Percentiles rank a stretch among this genome's conserved stretches.
Conservation (phyloP, 2,329 filamentous ascomycete species). For the Lithohypha guttulata region DNA sequence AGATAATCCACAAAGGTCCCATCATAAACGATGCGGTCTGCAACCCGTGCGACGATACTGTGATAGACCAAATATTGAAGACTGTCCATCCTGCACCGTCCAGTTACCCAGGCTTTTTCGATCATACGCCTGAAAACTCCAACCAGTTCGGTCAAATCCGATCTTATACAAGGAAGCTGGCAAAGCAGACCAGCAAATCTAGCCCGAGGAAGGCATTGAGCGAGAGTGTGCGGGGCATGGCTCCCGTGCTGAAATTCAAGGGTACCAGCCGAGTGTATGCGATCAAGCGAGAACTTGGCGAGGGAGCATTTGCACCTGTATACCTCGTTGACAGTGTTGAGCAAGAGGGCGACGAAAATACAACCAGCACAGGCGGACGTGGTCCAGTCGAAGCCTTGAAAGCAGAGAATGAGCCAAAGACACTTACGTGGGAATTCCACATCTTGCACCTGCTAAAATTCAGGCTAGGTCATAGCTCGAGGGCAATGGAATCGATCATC, state of each 20-base stretch:
- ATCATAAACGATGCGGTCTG: constrained; percentile 75
- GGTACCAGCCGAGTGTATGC: constrained; percentile 59
- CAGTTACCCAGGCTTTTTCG: constrained; percentile 69
- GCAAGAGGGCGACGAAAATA: constrained; percentile 38
- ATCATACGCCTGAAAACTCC: constrained; percentile 53
- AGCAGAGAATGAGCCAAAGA: constrained; percentile 74
- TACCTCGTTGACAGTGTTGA: constrained; percentile 67
- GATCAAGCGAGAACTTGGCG: constrained; percentile 74
- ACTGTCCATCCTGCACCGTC: constrained; percentile 62
- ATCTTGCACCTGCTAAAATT: constrained; percentile 76
- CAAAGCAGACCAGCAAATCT: constrained; percentile 33
- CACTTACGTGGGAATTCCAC: constrained; percentile 72
- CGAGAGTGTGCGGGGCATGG: constrained; percentile 44
- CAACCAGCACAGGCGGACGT: constrained; percentile 39
- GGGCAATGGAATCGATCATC: constrained; percentile 67
- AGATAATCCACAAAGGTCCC: constrained; percentile 41
- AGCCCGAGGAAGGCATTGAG: constrained; percentile 40
- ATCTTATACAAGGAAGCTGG: constrained; percentile 61
- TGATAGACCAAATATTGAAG: constrained; percentile 64
- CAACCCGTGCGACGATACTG: constrained; percentile 72
- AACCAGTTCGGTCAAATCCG: constrained; percentile 66
- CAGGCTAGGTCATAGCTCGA: constrained; percentile 54
- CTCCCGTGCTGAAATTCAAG: constrained; percentile 58
- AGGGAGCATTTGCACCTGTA: constrained; percentile 89
- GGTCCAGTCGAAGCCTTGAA: constrained; percentile 75